Evolutionary conservation across 306 rosid species (phyloP).

Genomic region (Citrullus colocynthis): DNA sequence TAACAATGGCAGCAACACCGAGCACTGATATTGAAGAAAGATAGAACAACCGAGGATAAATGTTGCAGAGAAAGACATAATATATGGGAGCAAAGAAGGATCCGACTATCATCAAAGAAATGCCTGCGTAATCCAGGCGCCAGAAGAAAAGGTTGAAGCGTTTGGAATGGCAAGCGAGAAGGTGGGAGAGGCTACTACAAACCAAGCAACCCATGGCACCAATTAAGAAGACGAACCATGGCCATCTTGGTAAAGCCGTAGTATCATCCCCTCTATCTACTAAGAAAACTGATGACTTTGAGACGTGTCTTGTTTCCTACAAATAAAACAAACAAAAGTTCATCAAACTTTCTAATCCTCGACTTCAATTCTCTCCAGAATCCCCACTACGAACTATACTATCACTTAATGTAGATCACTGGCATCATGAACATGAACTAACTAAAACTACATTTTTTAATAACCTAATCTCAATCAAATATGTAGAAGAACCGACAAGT

Average conservation of each 20-base stretch:
- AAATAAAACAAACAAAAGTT: background rate
- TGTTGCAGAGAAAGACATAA: slow-evolving; percentile 65
- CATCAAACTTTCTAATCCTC: background rate
- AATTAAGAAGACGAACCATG: slow-evolving; percentile 70
- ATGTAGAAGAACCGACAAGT: too few relatives aligned
- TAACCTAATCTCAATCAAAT: too few relatives aligned
- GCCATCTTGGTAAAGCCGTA: slow-evolving; percentile 52
- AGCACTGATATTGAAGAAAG: slow-evolving; percentile 52
- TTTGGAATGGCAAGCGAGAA: slow-evolving; percentile 74
- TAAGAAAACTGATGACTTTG: slow-evolving; percentile 17
- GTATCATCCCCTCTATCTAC: slow-evolving; percentile 13
- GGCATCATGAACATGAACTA: background rate
- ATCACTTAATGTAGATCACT: background rate
- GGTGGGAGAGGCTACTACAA: slow-evolving; percentile 76
- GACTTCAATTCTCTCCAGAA: background rate
- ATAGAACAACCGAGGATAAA: slow-evolving; percentile 33
- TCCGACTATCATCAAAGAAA: slow-evolving; percentile 68
- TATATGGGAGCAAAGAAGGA: slow-evolving; percentile 84
- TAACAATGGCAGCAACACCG: slow-evolving; percentile 40
- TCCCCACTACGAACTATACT: background rate
- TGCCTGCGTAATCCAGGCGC: slow-evolving; percentile 91
- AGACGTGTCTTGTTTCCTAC: slow-evolving; percentile 34
- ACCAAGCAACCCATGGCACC: slow-evolving; percentile 84
- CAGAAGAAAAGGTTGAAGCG: slow-evolving; percentile 63
- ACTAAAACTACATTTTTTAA: too few relatives aligned